phyloP scores from a whole-genome alignment of 148 eudicot species.

The Rhododendron simsii region DNA sequence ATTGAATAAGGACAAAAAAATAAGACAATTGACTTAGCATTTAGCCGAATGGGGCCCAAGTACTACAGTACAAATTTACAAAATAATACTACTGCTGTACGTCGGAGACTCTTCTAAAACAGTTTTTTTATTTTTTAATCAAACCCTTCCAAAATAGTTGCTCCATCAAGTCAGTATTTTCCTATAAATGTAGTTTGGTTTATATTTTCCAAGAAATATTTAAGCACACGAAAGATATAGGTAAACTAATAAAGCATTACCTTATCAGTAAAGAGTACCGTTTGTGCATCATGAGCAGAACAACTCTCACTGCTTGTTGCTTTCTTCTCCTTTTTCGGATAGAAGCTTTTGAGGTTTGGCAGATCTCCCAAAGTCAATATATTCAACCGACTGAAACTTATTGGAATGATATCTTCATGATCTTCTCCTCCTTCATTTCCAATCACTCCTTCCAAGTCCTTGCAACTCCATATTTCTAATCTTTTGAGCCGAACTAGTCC shows the following conservation, averaged over 20 bases:
- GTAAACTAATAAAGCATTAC: not conserved
- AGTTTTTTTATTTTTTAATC: too few relatives aligned
- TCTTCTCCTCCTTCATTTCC: not conserved
- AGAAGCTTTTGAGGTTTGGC: not conserved
- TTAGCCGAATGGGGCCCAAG: too few relatives aligned
- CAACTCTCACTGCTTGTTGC: not conserved
- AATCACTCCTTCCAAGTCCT: not conserved
- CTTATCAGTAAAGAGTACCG: not conserved
- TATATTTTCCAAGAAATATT: too few relatives aligned
- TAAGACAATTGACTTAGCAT: too few relatives aligned
- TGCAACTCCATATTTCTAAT: not conserved
- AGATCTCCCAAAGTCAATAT: accelerated
- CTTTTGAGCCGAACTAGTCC: not conserved
- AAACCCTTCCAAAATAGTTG: not conserved
- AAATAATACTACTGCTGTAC: too few relatives aligned
- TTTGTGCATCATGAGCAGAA: not conserved
- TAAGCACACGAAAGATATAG: not conserved
- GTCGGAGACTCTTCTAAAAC: too few relatives aligned
- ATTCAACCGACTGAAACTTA: not conserved
- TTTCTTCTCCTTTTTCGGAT: not conserved
- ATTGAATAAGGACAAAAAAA: too few relatives aligned
- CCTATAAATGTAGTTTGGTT: too few relatives aligned
- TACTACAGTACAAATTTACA: too few relatives aligned
- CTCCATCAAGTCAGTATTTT: not conserved
- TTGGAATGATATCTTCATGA: not conserved